Percentiles rank a stretch among this genome's conserved stretches.
These are phyloP conservation scores for Ogataea paradorogensis DNA, from an alignment of 805 yeast genomes.

Conservation along the genomic window DNA sequence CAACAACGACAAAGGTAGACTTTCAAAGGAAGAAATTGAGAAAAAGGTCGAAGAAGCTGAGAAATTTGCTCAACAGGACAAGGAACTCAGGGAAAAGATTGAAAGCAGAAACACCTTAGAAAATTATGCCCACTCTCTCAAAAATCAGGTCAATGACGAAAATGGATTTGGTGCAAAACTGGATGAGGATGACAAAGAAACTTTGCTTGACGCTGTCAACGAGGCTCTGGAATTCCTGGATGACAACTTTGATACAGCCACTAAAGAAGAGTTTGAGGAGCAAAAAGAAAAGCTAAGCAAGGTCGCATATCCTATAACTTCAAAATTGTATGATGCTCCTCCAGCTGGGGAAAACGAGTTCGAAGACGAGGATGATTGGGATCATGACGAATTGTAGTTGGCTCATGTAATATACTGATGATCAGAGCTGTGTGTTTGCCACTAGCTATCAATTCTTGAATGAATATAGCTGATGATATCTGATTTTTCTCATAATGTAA, in stretches of 20 bases:
- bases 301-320: constrained; percentile 87
- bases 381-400: constrained; percentile 63
- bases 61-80: constrained; percentile 89
- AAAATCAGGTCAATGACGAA: constrained; percentile 55
- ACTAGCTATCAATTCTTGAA: neutral
- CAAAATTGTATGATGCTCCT: constrained; percentile 66
- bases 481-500: neutral
- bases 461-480: neutral
- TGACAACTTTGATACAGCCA: constrained; percentile 76
- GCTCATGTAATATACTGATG: constrained; percentile 1
- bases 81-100: constrained; percentile 74
- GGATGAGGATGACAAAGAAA: constrained; percentile 88
- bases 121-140: constrained; percentile 81
- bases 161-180: constrained; percentile 71
- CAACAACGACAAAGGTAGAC: constrained; percentile 91
- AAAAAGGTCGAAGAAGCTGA: constrained; percentile 98
- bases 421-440: neutral
- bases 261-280: constrained; percentile 90
- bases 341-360: constrained; percentile 44
- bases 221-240: constrained; percentile 70
- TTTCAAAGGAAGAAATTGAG: constrained; percentile 90
- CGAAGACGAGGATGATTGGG: constrained; percentile 57
- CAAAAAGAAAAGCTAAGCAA: constrained; percentile 80
- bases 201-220: constrained; percentile 78
- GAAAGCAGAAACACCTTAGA: constrained; percentile 87